Evolutionary conservation across 768 basidiomycete genomes (phyloP).

Genomic region (Rhodotorula babjevae): DNA sequence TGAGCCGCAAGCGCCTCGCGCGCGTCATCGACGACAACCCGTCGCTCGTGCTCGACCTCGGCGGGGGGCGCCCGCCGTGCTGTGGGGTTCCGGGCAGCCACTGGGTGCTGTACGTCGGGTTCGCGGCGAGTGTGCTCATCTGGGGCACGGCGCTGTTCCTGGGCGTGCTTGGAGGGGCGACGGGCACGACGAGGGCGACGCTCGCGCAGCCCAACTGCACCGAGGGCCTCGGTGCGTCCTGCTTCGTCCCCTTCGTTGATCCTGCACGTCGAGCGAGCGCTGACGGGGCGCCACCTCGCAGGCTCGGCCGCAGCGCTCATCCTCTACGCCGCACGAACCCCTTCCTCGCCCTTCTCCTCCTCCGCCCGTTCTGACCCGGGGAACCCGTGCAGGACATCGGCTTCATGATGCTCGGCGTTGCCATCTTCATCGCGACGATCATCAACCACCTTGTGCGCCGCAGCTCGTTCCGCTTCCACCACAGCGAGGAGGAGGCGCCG

Average conservation of each 20-base stretch:
- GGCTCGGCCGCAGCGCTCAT: neutral
- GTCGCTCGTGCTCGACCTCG: constrained; percentile 1
- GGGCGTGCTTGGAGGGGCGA: constrained; percentile 11
- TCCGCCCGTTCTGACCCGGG: no score
- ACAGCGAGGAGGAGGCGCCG: no score
- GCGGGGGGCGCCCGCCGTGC: neutral
- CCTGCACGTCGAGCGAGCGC: no score
- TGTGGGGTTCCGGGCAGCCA: constrained; percentile 4
- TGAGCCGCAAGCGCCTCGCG: neutral
- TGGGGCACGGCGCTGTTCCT: constrained; percentile 2
- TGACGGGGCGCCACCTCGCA: neutral
- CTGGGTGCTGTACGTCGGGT: constrained; percentile 3
- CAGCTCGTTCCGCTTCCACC: neutral
- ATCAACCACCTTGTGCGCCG: constrained; percentile 10
- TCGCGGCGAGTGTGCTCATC: neutral
- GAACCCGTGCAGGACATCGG: constrained; percentile 1
- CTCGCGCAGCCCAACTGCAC: constrained; percentile 23
- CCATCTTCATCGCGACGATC: constrained; percentile 16
- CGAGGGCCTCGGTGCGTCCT: neutral
- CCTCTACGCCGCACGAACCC: neutral
- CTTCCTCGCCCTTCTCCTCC: neutral
- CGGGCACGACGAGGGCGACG: constrained; percentile 1
- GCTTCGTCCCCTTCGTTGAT: neutral
- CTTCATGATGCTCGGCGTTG: constrained; percentile 18
- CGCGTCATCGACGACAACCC: constrained; percentile 3